These are phyloP conservation scores for Pleurotus pulmonarius DNA, from an alignment of 768 basidiomycete genomes.

Conservation along the genomic window DNA sequence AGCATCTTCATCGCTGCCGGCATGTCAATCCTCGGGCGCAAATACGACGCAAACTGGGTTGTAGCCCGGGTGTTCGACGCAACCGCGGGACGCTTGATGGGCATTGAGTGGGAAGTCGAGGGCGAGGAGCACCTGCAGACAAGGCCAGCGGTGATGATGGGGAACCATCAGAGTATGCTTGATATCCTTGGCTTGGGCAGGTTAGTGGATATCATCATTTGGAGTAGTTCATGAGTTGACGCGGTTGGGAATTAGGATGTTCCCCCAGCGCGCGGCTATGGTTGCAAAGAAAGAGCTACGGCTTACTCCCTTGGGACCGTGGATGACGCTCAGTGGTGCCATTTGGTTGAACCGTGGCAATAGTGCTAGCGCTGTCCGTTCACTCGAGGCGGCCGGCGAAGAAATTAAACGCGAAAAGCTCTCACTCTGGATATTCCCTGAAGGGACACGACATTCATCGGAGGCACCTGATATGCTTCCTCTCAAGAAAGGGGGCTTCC, in stretches of 20 bases:
- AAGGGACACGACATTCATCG: constrained; percentile 83
- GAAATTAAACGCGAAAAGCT: constrained; percentile 67
- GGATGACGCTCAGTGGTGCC: constrained; percentile 84
- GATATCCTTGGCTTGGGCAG: constrained; percentile 81
- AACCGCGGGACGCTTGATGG: constrained; percentile 58
- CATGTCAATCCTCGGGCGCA: constrained; percentile 62
- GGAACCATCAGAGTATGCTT: constrained; percentile 92
- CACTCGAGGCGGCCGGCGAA: constrained; percentile 73
- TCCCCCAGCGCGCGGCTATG: constrained; percentile 80
- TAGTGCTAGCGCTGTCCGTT: constrained; percentile 65
- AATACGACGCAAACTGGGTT: constrained; percentile 77
- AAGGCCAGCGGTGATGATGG: constrained; percentile 73
- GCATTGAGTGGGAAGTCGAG: constrained; percentile 73
- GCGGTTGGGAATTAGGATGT: constrained; percentile 47
- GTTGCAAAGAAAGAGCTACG: constrained; percentile 91
- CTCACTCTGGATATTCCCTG: constrained; percentile 94
- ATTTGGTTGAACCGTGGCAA: constrained; percentile 91
- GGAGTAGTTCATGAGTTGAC: neutral
- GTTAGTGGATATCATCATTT: constrained; percentile 38
- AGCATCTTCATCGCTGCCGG: constrained; percentile 66
- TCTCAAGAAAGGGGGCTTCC: constrained; percentile 98
- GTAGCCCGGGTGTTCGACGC: constrained; percentile 83
- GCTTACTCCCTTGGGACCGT: constrained; percentile 87
- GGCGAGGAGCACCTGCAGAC: constrained; percentile 76
- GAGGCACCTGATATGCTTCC: constrained; percentile 68